Conservation (phyloP, 345 rosid genomes). For the Gossypium herbaceum region DNA sequence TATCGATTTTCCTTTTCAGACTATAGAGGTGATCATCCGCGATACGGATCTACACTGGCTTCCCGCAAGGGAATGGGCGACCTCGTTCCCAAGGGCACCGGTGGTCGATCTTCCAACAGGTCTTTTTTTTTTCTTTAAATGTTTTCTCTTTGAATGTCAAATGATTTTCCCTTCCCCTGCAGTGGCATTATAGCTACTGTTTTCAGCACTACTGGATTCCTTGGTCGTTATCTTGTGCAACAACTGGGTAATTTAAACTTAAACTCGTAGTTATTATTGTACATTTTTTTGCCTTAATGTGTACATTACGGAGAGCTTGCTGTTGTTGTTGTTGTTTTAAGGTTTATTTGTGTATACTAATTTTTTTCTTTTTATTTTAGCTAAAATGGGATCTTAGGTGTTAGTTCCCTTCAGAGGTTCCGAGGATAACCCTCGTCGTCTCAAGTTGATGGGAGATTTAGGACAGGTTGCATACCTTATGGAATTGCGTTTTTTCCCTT, state of each 20-base stretch:
- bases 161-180: conserved; percentile 16
- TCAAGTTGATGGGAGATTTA: conserved; percentile 98
- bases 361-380: not conserved
- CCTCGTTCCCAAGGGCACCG: conserved; percentile 96
- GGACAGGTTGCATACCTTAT: conserved; percentile 64
- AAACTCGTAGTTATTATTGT: not conserved
- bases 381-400: conserved; percentile 51
- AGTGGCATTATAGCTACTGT: conserved; percentile 96
- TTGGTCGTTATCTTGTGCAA: conserved; percentile 97
- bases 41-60: conserved; percentile 64
- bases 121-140: conserved; percentile 13
- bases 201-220: conserved; percentile 97
- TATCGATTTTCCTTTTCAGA: conserved; percentile 31
- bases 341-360: not conserved
- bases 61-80: conserved; percentile 62
- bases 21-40: conserved; percentile 51
- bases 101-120: conserved; percentile 99
- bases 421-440: conserved; percentile 88
- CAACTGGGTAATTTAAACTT: conserved; percentile 71
- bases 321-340: not conserved
- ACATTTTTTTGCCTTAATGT: not conserved
- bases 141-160: not conserved
- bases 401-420: conserved; percentile 95
- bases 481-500: not conserved
- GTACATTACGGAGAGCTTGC: not conserved